These are phyloP conservation scores for Pestalotiopsis sp. DNA, from an alignment of 2,329 filamentous ascomycete species.

Conservation along the genomic window DNA sequence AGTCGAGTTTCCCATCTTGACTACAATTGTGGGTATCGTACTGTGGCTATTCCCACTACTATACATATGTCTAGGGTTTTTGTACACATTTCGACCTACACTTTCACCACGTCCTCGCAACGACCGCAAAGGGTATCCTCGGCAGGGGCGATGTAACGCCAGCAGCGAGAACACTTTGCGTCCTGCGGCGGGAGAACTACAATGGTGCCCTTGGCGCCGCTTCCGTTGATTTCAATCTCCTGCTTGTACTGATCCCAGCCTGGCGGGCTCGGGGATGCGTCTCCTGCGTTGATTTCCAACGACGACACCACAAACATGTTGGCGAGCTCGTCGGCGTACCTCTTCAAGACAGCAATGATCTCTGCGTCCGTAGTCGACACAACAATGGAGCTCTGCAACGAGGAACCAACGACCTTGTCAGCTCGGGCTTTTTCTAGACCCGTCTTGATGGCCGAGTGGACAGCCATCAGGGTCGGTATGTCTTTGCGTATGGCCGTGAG, in stretches of 20 bases:
- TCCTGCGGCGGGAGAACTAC: constrained; percentile 51
- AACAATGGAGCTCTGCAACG: constrained; percentile 75
- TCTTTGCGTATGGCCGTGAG: constrained; percentile 42
- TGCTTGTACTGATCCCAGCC: constrained; percentile 44
- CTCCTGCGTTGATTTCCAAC: constrained; percentile 49
- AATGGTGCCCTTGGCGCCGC: constrained; percentile 34
- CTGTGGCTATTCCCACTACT: not conserved
- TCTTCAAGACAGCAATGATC: constrained; percentile 36
- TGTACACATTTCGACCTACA: not conserved
- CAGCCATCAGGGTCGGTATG: constrained; percentile 51
- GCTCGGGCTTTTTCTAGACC: constrained; percentile 74
- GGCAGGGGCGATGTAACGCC: constrained; percentile 76
- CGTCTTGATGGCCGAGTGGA: constrained; percentile 71
- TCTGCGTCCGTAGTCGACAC: constrained; percentile 47
- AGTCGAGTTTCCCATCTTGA: not conserved
- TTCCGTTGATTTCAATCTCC: constrained; percentile 43
- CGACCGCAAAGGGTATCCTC: constrained; percentile 70
- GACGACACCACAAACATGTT: constrained; percentile 71
- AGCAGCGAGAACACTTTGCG: constrained; percentile 84
- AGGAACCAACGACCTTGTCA: constrained; percentile 76
- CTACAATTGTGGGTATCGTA: not conserved
- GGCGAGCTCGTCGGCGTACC: constrained; percentile 55
- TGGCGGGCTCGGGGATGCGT: constrained; percentile 25
- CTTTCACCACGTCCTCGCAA: constrained; percentile 68
- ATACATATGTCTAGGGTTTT: not conserved